Conservation (phyloP, 352 stramenopile species). For the Phytophthora capsici region DNA sequence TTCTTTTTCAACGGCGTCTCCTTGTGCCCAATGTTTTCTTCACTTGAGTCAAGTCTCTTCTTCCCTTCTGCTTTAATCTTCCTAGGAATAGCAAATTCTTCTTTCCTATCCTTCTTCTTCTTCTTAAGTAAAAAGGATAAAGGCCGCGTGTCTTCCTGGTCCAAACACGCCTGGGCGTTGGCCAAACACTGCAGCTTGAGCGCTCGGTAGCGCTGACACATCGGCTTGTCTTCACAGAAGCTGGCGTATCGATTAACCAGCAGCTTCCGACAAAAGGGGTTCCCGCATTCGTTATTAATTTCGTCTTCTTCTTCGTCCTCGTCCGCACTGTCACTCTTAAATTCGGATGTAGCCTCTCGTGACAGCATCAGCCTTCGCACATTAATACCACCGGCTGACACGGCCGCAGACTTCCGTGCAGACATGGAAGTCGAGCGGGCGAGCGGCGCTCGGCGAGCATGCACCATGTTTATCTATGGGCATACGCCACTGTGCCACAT, state of each 20-base stretch:
- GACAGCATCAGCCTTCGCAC: constrained; percentile 21
- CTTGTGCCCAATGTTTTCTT: constrained; percentile 6
- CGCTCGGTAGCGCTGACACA: constrained; percentile 65
- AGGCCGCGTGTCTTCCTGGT: constrained; percentile 24
- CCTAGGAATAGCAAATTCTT: constrained; percentile 43
- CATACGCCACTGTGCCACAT: no score
- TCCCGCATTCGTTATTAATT: constrained; percentile 39
- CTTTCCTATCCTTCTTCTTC: constrained; percentile 14
- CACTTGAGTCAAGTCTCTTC: constrained; percentile 3
- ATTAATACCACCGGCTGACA: constrained; percentile 26
- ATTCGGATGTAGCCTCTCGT: background rate
- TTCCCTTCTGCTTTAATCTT: constrained; percentile 26
- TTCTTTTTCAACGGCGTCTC: constrained; percentile 12
- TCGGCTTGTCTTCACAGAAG: constrained; percentile 54
- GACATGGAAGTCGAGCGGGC: constrained; percentile 9
- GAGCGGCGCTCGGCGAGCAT: background rate
- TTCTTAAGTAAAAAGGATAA: constrained; percentile 10
- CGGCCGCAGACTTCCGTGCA: constrained; percentile 37
- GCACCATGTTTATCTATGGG: constrained; percentile 18
- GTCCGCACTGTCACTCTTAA: background rate
- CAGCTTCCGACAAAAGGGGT: constrained; percentile 58
- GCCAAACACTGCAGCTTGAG: constrained; percentile 57
- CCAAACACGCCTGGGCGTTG: constrained; percentile 27
- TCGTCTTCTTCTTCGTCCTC: constrained; percentile 7
- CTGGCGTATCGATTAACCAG: constrained; percentile 47